Evolutionary conservation across 306 rosid genomes (phyloP).

Genomic region (Amphicarpaea edgeworthii): DNA sequence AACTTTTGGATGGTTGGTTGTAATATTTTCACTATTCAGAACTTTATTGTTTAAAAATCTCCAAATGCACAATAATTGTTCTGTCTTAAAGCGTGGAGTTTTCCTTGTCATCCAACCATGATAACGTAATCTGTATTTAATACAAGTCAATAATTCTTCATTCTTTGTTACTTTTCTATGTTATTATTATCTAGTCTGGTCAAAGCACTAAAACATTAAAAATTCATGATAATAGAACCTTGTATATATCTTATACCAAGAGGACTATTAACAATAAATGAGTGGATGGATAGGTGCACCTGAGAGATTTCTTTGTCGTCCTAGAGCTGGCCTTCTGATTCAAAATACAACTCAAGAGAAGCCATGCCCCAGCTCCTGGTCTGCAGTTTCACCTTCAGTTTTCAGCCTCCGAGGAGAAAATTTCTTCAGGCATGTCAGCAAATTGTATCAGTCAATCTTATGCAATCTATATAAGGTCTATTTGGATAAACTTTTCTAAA

Average conservation of each 20-base stretch:
- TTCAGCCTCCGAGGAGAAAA: slow-evolving; percentile 75
- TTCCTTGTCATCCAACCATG: background rate
- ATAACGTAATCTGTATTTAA: background rate
- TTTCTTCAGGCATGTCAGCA: slow-evolving; percentile 63
- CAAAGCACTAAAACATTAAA: slow-evolving; percentile 14
- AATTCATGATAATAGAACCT: background rate
- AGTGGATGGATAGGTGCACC: slow-evolving; percentile 16
- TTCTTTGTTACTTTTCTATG: background rate
- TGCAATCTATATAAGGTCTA: background rate
- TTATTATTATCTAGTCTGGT: background rate
- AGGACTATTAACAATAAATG: background rate
- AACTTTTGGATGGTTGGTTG: background rate
- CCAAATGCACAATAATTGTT: background rate
- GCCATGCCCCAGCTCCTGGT: slow-evolving; percentile 55
- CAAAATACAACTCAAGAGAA: background rate
- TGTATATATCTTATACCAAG: background rate
- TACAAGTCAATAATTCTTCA: background rate
- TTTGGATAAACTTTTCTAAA: too few relatives aligned
- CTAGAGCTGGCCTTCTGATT: slow-evolving; percentile 17
- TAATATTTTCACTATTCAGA: background rate
- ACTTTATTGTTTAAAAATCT: background rate
- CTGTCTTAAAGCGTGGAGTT: background rate
- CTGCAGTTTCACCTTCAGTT: slow-evolving; percentile 65
- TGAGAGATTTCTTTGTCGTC: slow-evolving; percentile 19
- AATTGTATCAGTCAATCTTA: background rate